phyloP scores from a whole-genome alignment of 306 rosid species.

The Fragaria nilgerrensis region DNA sequence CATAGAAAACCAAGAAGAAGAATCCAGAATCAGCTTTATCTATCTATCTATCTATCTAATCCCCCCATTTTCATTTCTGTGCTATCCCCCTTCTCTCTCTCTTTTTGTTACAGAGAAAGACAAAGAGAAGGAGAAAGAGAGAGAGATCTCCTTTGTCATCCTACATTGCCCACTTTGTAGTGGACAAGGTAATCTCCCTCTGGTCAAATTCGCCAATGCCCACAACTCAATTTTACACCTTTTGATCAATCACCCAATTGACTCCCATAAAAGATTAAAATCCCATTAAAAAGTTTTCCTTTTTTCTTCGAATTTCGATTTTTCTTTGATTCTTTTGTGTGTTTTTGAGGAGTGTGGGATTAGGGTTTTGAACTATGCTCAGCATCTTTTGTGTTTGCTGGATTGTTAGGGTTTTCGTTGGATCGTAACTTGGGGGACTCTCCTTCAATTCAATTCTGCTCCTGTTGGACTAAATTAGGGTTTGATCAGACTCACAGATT shows the following conservation, averaged over 20 bases:
- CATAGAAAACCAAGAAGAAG: conserved; percentile 6
- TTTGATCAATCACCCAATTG: conserved; percentile 21
- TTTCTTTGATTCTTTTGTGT: neutral
- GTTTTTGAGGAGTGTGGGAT: conserved; percentile 16
- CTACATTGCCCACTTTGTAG: conserved; percentile 53
- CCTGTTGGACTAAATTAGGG: conserved; percentile 37
- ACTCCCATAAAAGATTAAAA: conserved; percentile 8
- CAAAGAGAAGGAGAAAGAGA: conserved; percentile 18
- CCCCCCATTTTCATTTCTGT: neutral
- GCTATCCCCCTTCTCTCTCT: conserved; percentile 10
- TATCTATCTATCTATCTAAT: neutral
- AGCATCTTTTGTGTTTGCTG: conserved; percentile 23
- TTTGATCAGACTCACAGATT: conserved; percentile 34
- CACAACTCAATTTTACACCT: conserved; percentile 8
- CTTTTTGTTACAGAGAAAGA: neutral
- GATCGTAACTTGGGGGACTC: conserved; percentile 41
- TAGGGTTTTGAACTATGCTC: conserved; percentile 34
- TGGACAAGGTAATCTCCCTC: conserved; percentile 55
- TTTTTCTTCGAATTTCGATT: neutral
- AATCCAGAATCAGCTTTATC: conserved; percentile 5
- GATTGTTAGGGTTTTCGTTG: conserved; percentile 48
- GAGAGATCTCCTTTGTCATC: conserved; percentile 48
- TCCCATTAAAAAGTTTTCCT: conserved; percentile 7
- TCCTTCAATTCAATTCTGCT: conserved; percentile 29
- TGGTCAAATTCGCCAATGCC: conserved; percentile 9